A percentile compares a stretch with the other conserved stretches of the same genome.
These are phyloP conservation scores for Trametes cubensis DNA, from an alignment of 768 basidiomycete species.

Conservation along the genomic window DNA sequence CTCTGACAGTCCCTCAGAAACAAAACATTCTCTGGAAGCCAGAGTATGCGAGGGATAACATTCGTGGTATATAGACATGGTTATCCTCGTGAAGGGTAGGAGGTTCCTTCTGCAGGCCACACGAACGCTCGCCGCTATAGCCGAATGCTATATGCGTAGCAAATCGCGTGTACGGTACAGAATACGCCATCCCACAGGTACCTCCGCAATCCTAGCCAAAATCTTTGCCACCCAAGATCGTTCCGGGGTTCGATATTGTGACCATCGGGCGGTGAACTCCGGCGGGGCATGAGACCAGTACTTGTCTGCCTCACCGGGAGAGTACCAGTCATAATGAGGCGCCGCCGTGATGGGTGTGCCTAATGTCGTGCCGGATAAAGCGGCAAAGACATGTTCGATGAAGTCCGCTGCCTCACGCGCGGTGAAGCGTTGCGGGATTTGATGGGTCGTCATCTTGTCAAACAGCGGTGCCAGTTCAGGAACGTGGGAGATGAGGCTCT, in stretches of 20 bases:
- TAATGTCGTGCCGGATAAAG: neutral
- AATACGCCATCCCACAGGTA: neutral
- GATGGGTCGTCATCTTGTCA: conserved; percentile 10
- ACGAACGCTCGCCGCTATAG: no score
- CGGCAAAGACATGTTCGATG: neutral
- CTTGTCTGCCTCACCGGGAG: neutral
- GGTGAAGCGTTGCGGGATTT: conserved; percentile 7
- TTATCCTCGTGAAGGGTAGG: no score
- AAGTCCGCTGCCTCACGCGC: conserved; percentile 3
- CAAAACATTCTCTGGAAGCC: no score
- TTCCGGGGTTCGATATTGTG: neutral
- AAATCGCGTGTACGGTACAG: neutral
- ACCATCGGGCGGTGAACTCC: neutral
- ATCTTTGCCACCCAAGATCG: neutral
- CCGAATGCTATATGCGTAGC: neutral
- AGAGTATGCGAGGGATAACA: no score
- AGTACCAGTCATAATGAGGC: neutral
- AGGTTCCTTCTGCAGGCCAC: no score
- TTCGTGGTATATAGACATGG: no score
- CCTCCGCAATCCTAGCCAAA: neutral
- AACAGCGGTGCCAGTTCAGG: conserved; percentile 5
- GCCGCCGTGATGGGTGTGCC: neutral
- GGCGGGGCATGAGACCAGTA: neutral
- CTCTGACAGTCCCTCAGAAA: no score
- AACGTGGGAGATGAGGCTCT: neutral